Base-by-base conservation (phyloP, 495 filamentous ascomycete species). In the Choiromyces venosus region DNA sequence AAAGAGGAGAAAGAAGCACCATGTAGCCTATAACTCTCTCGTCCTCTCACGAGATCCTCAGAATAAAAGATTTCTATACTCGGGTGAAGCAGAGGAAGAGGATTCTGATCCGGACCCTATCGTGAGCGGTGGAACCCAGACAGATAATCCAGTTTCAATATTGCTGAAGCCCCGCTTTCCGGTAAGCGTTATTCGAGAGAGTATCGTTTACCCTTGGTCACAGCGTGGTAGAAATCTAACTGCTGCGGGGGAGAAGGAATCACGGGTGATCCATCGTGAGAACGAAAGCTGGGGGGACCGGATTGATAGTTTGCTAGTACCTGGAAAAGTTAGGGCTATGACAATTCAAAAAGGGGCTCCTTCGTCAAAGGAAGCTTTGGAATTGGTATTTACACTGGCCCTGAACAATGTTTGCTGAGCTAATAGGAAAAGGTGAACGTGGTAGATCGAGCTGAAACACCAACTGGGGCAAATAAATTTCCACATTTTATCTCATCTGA, bases 11-110 rank as follows among this genome's bases (percentile, higher is more conserved):
- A 77, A 65, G 46, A 77, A 77, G 37, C 69, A 73, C 38, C 76
- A 77, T 33, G 74, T 77, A 18, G 75, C 70, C 18, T 69, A 66
- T 37, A 77, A 77, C 61, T 73, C 75, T 25, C 74, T 77, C 37
- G 69, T 70, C 25, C 69, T 77, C n/a, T 72, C 74, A 61, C 74
- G 70, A 70, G 52, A 69, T 69, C 36, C 70, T 56, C 40, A 36
- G 18, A 38, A 73, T 77, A 40, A 70, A 44, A 67, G 56, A 6
- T 67, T 67, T 70, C 36, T 64, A 19, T 64, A 42, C 66, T 38
- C 42, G 21, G 42, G 37, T 38, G 38, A 61, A 46, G 18, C 52
- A 39, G 33, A 52, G 65, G 14, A 67, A 64, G 33, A 71, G 72
- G 68, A 73, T 65, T 46, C 39, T 25, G 61, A 36, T 37, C 65